Evolutionary conservation across 2,329 filamentous ascomycete genomes (phyloP).

Genomic region (Pseudofabraea citricarpa): DNA sequence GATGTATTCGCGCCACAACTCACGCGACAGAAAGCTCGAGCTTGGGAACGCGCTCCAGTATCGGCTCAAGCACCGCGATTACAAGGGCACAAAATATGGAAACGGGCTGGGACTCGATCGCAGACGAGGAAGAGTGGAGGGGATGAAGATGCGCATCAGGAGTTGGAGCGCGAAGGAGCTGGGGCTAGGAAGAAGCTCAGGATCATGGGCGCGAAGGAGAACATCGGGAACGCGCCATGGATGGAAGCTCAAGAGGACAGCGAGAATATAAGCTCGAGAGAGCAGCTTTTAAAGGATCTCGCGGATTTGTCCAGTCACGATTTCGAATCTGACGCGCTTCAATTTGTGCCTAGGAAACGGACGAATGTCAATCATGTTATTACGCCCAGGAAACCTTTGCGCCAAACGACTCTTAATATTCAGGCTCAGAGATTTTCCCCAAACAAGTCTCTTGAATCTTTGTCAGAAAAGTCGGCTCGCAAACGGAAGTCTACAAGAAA

Average conservation of each 20-base stretch:
- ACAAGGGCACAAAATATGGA: slow-evolving; percentile 29
- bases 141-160: slow-evolving; percentile 17
- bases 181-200: slow-evolving; percentile 31
- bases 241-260: slow-evolving; percentile 8
- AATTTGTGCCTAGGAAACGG: slow-evolving; percentile 24
- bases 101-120: slow-evolving; percentile 14
- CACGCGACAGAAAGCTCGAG: slow-evolving; percentile 11
- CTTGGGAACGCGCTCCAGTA: slow-evolving; percentile 27
- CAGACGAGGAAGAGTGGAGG: slow-evolving; percentile 14
- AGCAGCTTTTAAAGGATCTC: not conserved
- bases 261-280: not conserved
- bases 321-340: slow-evolving; percentile 11
- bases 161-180: slow-evolving; percentile 30
- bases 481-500: slow-evolving; percentile 18
- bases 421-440: not conserved
- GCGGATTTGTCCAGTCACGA: not conserved
- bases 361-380: slow-evolving; percentile 27
- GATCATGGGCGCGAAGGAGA: slow-evolving; percentile 24
- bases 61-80: slow-evolving; percentile 25
- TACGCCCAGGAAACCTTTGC: slow-evolving; percentile 24
- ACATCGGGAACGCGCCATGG: slow-evolving; percentile 29
- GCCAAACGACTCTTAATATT: slow-evolving; percentile 10
- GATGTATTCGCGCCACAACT: slow-evolving; percentile 22
- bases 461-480: slow-evolving; percentile 7
- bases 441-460: not conserved